phyloP scores from a whole-genome alignment of 495 filamentous ascomycete genomes.

The Penicillium longicatenatum region DNA sequence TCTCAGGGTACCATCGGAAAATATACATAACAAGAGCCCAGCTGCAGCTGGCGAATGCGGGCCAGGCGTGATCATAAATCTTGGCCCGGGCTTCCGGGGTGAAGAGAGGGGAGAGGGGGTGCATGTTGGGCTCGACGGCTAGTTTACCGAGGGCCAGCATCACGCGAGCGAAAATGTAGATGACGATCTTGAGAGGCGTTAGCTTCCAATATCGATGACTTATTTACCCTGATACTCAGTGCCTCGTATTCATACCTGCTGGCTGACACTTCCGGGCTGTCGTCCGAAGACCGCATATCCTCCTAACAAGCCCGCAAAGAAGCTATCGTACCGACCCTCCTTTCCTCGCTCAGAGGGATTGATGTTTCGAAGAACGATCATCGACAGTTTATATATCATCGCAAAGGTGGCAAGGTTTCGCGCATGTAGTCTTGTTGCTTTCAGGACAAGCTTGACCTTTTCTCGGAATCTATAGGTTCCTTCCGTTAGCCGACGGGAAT shows the following conservation, averaged over 20 bases:
- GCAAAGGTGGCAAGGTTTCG: conserved; percentile 90
- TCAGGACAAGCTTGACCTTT: conserved; percentile 75
- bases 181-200: conserved; percentile 63
- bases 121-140: conserved; percentile 64
- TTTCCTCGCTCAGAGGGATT: conserved; percentile 62
- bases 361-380: conserved; percentile 68
- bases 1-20: conserved; percentile 88
- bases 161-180: conserved; percentile 95
- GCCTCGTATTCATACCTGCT: conserved; percentile 60
- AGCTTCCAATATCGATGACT: background rate
- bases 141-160: conserved; percentile 81
- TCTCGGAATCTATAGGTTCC: conserved; percentile 62
- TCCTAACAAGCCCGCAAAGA: conserved; percentile 87
- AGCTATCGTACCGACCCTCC: conserved; percentile 73
- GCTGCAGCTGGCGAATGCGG: conserved; percentile 81
- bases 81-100: conserved; percentile 45
- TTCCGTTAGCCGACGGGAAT: conserved; percentile 11
- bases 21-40: conserved; percentile 97
- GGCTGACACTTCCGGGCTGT: conserved; percentile 79
- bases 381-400: conserved; percentile 78
- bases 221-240: background rate
- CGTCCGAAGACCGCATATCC: conserved; percentile 93
- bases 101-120: conserved; percentile 45
- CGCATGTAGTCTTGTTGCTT: conserved; percentile 88
- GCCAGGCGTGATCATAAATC: conserved; percentile 76